phyloP scores from a whole-genome alignment of 2,329 filamentous ascomycete species.

The Trichoderma sp. region DNA sequence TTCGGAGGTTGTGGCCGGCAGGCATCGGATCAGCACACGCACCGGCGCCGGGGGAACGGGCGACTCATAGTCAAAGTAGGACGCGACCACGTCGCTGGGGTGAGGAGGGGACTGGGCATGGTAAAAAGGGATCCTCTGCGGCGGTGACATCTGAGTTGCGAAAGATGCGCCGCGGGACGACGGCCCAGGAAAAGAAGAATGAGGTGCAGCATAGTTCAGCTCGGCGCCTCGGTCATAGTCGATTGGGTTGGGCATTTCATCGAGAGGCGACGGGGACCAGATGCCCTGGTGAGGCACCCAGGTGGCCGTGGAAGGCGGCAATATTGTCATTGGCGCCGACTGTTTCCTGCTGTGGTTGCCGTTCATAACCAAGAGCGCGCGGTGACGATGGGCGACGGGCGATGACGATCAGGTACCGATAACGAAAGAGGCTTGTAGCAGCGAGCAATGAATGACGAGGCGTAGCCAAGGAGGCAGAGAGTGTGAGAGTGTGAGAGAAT shows the following conservation, averaged over 20 bases:
- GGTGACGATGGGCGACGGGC: not conserved
- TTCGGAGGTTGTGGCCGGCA: constrained; percentile 56
- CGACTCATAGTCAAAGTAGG: constrained; percentile 36
- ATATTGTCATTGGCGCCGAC: constrained; percentile 21
- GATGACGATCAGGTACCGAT: not conserved
- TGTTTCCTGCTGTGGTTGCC: constrained; percentile 26
- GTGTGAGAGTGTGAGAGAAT: not conserved
- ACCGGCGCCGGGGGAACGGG: constrained; percentile 37
- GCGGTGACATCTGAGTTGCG: constrained; percentile 23
- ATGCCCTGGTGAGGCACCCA: not conserved
- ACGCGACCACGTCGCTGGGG: not conserved
- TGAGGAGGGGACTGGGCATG: constrained; percentile 35
- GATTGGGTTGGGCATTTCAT: not conserved
- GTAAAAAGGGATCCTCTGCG: constrained; percentile 22
- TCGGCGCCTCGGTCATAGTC: not conserved
- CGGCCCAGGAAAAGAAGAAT: not conserved
- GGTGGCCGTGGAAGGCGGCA: not conserved
- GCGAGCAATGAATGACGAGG: not conserved
- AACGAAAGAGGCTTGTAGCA: not conserved
- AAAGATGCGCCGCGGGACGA: not conserved
- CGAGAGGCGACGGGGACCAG: not conserved
- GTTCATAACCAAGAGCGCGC: constrained; percentile 20
- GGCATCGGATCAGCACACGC: constrained; percentile 53
- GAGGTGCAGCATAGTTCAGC: not conserved
- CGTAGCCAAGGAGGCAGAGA: not conserved